Conservation (phyloP, 257 asterid genomes). For the Solanum clarkiae region DNA sequence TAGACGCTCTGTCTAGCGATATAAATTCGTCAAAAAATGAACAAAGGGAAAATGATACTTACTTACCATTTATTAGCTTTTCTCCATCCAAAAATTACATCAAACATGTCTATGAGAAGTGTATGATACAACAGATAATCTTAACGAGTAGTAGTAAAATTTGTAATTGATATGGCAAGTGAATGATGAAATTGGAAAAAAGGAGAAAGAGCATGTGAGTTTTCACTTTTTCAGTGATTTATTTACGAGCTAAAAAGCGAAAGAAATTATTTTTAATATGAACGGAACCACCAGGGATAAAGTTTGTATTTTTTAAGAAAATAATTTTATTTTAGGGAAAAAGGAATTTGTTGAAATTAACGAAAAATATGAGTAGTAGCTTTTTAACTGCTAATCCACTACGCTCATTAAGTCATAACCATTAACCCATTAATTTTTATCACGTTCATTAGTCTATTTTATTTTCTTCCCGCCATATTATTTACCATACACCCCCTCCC, state of each 20-base stretch:
- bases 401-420: background rate
- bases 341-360: background rate
- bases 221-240: background rate
- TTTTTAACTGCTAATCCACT: background rate
- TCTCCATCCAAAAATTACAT: slow-evolving; percentile 68
- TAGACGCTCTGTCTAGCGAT: background rate
- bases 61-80: slow-evolving; percentile 75
- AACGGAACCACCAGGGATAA: slow-evolving; percentile 1
- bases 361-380: background rate
- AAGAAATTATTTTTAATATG: background rate
- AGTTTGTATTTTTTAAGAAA: background rate
- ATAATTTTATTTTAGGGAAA: background rate
- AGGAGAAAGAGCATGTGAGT: background rate
- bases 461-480: background rate
- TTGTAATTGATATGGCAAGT: background rate
- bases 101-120: slow-evolving; percentile 21
- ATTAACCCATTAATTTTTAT: background rate
- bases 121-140: background rate
- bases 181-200: background rate
- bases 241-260: background rate
- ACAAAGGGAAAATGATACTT: background rate
- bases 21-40: background rate
- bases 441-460: background rate
- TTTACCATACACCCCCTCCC: background rate
- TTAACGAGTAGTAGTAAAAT: background rate